Evolutionary conservation across 176 grass and related monocot species (phyloP).

Genomic region (Pontederia paniculata): DNA sequence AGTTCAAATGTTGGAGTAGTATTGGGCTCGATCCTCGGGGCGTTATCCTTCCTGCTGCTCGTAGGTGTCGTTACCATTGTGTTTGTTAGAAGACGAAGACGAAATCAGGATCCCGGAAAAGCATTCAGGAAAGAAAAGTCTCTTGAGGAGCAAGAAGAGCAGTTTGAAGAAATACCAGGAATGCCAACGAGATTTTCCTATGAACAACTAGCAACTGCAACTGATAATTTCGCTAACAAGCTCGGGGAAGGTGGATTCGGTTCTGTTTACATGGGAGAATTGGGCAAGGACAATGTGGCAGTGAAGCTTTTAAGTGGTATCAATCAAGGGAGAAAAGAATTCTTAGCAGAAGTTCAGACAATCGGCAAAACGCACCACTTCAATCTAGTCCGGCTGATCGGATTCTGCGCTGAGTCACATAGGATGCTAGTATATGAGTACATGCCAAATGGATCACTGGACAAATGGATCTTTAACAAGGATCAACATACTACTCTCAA

Average conservation of each 20-base stretch:
- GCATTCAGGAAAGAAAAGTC: no score
- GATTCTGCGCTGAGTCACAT: conserved; percentile 36
- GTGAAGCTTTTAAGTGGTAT: conserved; percentile 31
- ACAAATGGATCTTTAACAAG: no score
- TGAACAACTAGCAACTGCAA: conserved; percentile 52
- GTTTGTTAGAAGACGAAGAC: conserved; percentile 19
- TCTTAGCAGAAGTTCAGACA: no score
- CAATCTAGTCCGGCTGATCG: conserved; percentile 47
- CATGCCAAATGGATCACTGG: conserved; percentile 44
- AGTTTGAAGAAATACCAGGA: conserved; percentile 48
- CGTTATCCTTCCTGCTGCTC: conserved; percentile 15
- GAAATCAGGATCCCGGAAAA: no score
- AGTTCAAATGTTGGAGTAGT: background rate
- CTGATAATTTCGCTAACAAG: conserved; percentile 67
- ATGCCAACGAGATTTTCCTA: conserved; percentile 64
- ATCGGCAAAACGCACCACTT: no score
- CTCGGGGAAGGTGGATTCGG: conserved; percentile 81
- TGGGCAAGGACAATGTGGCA: conserved; percentile 27
- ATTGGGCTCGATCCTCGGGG: conserved; percentile 23
- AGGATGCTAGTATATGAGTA: conserved; percentile 44
- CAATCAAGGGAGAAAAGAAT: no score
- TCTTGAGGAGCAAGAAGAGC: conserved; percentile 34
- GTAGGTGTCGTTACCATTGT: conserved; percentile 21
- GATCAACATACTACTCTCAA: conserved; percentile 17
- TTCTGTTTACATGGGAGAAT: conserved; percentile 49